A percentile compares a stretch with the other conserved stretches of the same genome.
Evolutionary conservation across 2,329 filamentous ascomycete species (phyloP).

Genomic region (Aspergillus sojae): DNA sequence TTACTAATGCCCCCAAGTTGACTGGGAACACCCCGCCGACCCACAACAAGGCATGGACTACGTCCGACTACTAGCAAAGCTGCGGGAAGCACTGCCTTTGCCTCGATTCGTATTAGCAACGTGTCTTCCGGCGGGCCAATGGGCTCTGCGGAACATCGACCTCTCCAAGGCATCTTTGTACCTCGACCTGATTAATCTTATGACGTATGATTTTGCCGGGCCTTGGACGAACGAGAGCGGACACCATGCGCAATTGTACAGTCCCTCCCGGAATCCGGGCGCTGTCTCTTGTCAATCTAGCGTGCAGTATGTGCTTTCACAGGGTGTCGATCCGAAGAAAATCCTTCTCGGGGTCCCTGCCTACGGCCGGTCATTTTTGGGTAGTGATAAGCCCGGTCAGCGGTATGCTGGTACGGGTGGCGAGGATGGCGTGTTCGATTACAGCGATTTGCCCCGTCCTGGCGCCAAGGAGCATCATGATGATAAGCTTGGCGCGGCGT

Average conservation of each 20-base stretch:
- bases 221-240: constrained; percentile 69
- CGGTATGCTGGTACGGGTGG: constrained; percentile 56
- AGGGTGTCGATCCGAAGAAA: constrained; percentile 70
- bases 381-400: constrained; percentile 66
- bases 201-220: constrained; percentile 79
- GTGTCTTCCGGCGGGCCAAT: constrained; percentile 69
- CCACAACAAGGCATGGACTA: constrained; percentile 70
- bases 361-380: constrained; percentile 74
- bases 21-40: constrained; percentile 76
- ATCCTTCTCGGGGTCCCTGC: constrained; percentile 75
- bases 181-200: constrained; percentile 76
- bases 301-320: constrained; percentile 65
- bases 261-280: constrained; percentile 46
- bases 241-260: constrained; percentile 75
- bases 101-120: constrained; percentile 71
- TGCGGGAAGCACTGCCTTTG: constrained; percentile 69
- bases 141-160: constrained; percentile 70
- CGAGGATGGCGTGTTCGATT: constrained; percentile 73
- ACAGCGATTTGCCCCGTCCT: constrained; percentile 66
- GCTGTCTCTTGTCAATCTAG: constrained; percentile 65
- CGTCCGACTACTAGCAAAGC: constrained; percentile 65
- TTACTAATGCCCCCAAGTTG: constrained; percentile 55
- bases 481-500: constrained; percentile 67
- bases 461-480: constrained; percentile 69
- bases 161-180: constrained; percentile 64